Evolutionary conservation across 2,329 filamentous ascomycete genomes (phyloP), one percentile per base, ranked within the genome.

Genomic region (Diaporthe velutina): DNA sequence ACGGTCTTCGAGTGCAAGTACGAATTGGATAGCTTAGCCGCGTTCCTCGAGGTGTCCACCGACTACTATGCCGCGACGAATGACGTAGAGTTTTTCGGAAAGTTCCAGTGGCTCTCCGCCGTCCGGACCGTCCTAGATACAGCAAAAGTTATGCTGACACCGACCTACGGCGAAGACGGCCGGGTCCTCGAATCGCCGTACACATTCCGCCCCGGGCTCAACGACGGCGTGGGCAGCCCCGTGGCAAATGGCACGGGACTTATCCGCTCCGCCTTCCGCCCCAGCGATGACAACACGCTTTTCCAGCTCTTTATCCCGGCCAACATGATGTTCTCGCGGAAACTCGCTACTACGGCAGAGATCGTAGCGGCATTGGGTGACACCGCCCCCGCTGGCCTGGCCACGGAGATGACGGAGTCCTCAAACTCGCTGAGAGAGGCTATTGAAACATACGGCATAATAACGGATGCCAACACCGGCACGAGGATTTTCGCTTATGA

Each of bases 1-100:
- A 88, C 92, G 48, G 95, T 98, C 0, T 98, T 97, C 81, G 96
- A 98, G 83, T 98, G 96, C 89, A 98, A 98, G 83, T 98, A 97
- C 83, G 96, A 98, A 84, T 91, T 98, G 60, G 96, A 98, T 85
- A 96, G 94, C 15, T 88, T 98, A 1, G 95, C 96, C 0, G 92
- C 95, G 40, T 98, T 98, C 83, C 88, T 98, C 12, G 91, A 94
- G 55, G 88, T 98, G 7, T 92, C 91, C 0, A 94, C 94, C 77
- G 91, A 97, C 80, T 98, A 98, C 85, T 90, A 94, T 84, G 87
- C 90, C 30, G 88, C 90, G 75, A 98, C 95, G 0, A 88, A 88
- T 0, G 96, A 96, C 45, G 90, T 87, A 0, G 89, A 89, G 71
- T 95, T 95, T 75, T 98, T 97, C 82, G 84, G 93, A 60, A 93